Percentiles rank a stretch among this genome's conserved stretches.
These are phyloP conservation scores for Psilocybe mexicana DNA, from an alignment of 1,284 basidiomycete genomes.

Conservation along the genomic window DNA sequence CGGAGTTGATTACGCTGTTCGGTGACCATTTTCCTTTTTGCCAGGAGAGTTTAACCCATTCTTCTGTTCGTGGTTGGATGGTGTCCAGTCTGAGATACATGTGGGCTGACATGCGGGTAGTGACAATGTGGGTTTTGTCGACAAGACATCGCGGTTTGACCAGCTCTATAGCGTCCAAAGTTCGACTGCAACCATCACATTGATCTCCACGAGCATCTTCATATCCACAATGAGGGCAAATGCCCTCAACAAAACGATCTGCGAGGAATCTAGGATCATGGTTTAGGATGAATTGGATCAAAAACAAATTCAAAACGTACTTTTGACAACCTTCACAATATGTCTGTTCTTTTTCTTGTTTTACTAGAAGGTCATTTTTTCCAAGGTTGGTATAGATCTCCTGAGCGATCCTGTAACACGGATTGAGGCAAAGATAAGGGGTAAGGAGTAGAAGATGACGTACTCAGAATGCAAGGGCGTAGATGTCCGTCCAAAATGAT, in stretches of 20 bases:
- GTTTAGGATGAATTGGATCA: not conserved
- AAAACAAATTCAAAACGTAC: conserved; percentile 33
- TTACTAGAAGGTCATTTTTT: conserved; percentile 75
- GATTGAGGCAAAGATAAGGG: not conserved
- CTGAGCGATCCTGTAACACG: conserved; percentile 74
- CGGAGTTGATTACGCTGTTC: conserved; percentile 87
- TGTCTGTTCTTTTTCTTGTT: conserved; percentile 87
- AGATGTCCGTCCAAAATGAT: conserved; percentile 96
- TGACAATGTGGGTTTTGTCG: conserved; percentile 77
- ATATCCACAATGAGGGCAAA: conserved; percentile 87
- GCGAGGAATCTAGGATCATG: conserved; percentile 74
- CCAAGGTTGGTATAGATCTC: conserved; percentile 84
- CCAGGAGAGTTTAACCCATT: conserved; percentile 85
- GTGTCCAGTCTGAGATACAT: conserved; percentile 90
- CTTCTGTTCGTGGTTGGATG: conserved; percentile 83
- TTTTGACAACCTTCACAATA: conserved; percentile 91
- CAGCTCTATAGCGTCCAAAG: conserved; percentile 92
- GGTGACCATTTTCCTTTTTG: conserved; percentile 88
- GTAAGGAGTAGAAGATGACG: conserved; percentile 22
- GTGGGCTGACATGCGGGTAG: conserved; percentile 83
- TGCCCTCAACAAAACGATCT: conserved; percentile 94
- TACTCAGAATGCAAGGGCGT: conserved; percentile 90
- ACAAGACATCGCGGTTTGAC: conserved; percentile 95
- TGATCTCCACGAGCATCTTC: conserved; percentile 98
- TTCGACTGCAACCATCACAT: conserved; percentile 93